Percentiles rank a stretch among this genome's conserved stretches.
phyloP scores from a whole-genome alignment of 495 filamentous ascomycete genomes.

The Neurospora sp. region DNA sequence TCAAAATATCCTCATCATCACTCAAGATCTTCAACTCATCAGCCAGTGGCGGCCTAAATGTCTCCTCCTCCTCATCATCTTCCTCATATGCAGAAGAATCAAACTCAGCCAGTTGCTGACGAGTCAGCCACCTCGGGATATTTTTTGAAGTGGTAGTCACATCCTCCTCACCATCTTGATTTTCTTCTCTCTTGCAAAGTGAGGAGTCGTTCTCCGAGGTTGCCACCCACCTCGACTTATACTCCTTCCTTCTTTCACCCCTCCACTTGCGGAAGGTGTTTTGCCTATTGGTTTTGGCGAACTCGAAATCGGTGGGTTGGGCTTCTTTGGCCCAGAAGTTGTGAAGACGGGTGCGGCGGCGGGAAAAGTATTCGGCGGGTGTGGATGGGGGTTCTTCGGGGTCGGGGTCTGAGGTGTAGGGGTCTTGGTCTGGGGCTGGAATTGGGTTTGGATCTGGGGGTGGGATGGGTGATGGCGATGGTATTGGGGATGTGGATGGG shows the following conservation, averaged over 20 bases:
- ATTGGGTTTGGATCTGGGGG: background rate
- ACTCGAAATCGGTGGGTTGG: background rate
- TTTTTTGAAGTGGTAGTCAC: no score
- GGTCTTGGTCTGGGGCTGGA: background rate
- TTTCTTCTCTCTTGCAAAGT: background rate
- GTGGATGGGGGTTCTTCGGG: background rate
- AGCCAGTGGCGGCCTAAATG: slow-evolving; percentile 9
- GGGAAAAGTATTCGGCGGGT: background rate
- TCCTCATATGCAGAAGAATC: slow-evolving; percentile 40
- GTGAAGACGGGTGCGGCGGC: background rate
- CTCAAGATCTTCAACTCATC: background rate
- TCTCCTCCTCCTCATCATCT: slow-evolving; percentile 53
- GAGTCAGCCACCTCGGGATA: background rate
- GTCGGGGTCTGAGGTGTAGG: background rate
- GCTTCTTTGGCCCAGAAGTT: background rate
- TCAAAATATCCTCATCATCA: background rate
- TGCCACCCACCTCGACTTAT: no score
- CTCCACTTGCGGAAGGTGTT: background rate
- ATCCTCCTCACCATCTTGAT: no score
- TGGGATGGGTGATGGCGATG: background rate
- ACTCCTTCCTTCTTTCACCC: background rate
- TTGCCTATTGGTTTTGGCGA: background rate
- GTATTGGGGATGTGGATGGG: no score
- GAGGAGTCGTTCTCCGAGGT: no score
- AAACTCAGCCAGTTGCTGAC: background rate